Conservation (phyloP, 2,329 filamentous ascomycete genomes). For the Beauveria varroae region DNA sequence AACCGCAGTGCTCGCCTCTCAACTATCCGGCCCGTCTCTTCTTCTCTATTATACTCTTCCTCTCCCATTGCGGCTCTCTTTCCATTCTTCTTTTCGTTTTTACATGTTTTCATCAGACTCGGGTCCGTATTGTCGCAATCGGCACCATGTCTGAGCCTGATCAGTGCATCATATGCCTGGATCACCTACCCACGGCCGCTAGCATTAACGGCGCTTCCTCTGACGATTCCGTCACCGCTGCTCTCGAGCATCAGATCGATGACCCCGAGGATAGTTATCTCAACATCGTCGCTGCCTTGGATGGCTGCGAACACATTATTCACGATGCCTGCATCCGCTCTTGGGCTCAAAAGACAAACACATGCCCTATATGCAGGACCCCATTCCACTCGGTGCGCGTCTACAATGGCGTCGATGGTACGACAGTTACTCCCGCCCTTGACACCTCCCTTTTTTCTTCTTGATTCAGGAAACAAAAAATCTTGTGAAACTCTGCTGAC, state of each 20-base stretch:
- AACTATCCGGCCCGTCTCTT: slow-evolving; percentile 5
- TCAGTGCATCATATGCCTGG: slow-evolving; percentile 64
- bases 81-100: slow-evolving; percentile 21
- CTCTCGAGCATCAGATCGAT: slow-evolving; percentile 12
- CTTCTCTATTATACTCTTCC: slow-evolving; percentile 10
- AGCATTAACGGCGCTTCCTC: slow-evolving; percentile 18
- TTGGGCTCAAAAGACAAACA: slow-evolving; percentile 96
- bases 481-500: neutral
- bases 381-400: slow-evolving; percentile 87
- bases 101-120: slow-evolving; percentile 40
- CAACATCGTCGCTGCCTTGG: slow-evolving; percentile 49
- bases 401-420: slow-evolving; percentile 72
- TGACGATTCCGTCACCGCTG: slow-evolving; percentile 17
- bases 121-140: slow-evolving; percentile 29
- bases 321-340: slow-evolving; percentile 89
- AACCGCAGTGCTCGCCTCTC: slow-evolving; percentile 15
- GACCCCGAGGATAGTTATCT: slow-evolving; percentile 27
- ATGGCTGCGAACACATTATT: slow-evolving; percentile 82
- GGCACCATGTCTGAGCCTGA: slow-evolving; percentile 47
- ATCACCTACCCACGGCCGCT: slow-evolving; percentile 40
- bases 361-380: slow-evolving; percentile 92
- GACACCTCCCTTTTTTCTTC: neutral
- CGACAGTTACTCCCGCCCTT: slow-evolving; percentile 23
- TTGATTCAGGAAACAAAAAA: no score
- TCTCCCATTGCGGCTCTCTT: slow-evolving; percentile 6